Base-by-base conservation (phyloP, 257 asterid species). In the Forsythia viridissima region DNA sequence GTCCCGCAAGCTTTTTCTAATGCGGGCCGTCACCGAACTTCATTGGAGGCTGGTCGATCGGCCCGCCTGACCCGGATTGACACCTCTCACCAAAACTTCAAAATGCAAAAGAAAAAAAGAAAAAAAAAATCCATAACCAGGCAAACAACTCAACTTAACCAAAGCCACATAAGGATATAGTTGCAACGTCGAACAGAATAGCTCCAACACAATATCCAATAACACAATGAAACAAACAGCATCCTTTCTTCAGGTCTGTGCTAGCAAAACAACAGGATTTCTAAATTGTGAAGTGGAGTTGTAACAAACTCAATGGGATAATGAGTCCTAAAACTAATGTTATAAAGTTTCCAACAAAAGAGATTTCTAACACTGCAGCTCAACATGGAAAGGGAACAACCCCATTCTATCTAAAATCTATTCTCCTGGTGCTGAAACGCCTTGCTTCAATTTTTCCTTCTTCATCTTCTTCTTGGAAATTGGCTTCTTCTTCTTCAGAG, bases 141-240 rank as follows among this genome's bases (percentile, higher is more conserved):
- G 34, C 34, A 30, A 30, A 30, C 34, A 30, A 30, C 34, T 30
- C 34, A 30, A 30, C 34, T 30, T 30, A 30, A 30, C 34, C 34
- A 30, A 30, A 30, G 34, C 34, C 34, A 30, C 34, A 30, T 39
- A 39, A 39, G 41, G 41, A 39, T 39, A 39, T 39, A 39, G 41
- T 39, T 39, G 41, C 41, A 39, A 39, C 4, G 3, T 5, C 4
- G 41, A 39, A 39, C 41, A 39, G 5, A 1, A 39, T 39, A 39
- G 41, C 41, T 39, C 41, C 41, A 3, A 3, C 41, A 39, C 41
- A 39, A 1, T 3, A 39, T 39, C 5, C 41, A 39, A 39, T 39
- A 39, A 39, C 34, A 30, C 0, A 30, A 30, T 30, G 34, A 61
- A 78, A 74, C 82, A 74, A 78, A 55, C 77, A 48, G 75, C 72